phyloP scores from a whole-genome alignment of 1,139 yeast genomes.

The Taiozyma sp. region DNA sequence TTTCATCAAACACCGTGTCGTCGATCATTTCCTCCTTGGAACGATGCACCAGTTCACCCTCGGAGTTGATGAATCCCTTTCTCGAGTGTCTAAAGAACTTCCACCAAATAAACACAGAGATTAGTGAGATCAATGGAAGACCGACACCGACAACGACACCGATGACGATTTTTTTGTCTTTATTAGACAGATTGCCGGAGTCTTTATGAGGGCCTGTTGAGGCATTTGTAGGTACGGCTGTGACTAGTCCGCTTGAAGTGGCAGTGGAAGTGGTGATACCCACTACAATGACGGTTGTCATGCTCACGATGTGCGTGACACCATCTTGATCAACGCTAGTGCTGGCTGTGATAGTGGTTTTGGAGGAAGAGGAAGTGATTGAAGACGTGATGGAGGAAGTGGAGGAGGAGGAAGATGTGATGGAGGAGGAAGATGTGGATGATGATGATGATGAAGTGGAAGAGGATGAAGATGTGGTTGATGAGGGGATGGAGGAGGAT shows the following conservation, averaged over 20 bases:
- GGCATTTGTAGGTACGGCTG: slow-evolving; percentile 15
- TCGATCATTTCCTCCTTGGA: slow-evolving; percentile 21
- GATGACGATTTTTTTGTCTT: slow-evolving; percentile 40
- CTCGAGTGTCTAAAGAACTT: slow-evolving; percentile 26
- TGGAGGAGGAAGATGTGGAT: slow-evolving; percentile 1
- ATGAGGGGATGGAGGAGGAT: neutral
- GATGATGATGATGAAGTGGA: slow-evolving; percentile 9
- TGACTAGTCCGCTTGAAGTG: slow-evolving; percentile 11
- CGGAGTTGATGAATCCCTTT: slow-evolving; percentile 33
- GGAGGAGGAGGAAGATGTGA: neutral
- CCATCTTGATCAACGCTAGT: slow-evolving; percentile 1
- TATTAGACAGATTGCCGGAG: slow-evolving; percentile 33
- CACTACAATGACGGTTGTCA: slow-evolving; percentile 24
- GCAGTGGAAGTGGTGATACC: slow-evolving; percentile 11
- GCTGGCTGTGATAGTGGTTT: neutral
- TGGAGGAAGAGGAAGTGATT: no score
- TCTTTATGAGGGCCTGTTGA: slow-evolving; percentile 2
- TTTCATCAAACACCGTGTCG: slow-evolving; percentile 22
- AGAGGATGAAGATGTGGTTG: slow-evolving; percentile 5
- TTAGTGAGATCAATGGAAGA: slow-evolving; percentile 27
- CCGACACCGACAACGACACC: slow-evolving; percentile 44
- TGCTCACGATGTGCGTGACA: slow-evolving; percentile 1
- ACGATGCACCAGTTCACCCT: slow-evolving; percentile 32
- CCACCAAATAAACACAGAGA: slow-evolving; percentile 20
- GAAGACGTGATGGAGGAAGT: no score